Base-by-base conservation (phyloP, 2,329 filamentous ascomycete species). In the Arachnomyces sp. region DNA sequence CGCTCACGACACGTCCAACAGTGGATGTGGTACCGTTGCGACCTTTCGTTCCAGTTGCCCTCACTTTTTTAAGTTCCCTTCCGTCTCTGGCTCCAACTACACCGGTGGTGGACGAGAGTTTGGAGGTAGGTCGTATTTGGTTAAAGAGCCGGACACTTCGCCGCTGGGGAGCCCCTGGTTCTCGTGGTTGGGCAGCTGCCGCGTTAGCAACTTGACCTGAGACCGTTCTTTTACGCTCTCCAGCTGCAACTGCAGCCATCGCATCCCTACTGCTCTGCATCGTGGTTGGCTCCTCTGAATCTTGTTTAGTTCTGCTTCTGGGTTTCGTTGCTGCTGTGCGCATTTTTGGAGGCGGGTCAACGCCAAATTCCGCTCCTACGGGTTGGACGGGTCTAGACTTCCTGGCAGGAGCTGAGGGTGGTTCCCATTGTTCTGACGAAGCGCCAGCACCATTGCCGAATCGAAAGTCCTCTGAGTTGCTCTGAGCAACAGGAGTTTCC, bases 161-260 rank as follows among this genome's bases (percentile, higher is more conserved):
- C 53, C 84, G 72, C 49, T 82, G 78, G 2, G 76, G 73, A 13
- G 71, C 74, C 31, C 74, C 72, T 31, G 76, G 74, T 50, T 87
- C 83, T 44, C 80, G 74, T 18, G 74, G 60, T 39, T 74, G 76
- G 67, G 72, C 47, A 11, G 31, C 25, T 63, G 66, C 36, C 68
- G 67, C 46, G 75, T 65, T 58, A 28, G 64, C 64, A 32, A 71
- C 67, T 50, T 94, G 86, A 3, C 90, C 90, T 31, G 90, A 94
- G n/a, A 94, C 77, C 1, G 88, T 95, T 50, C 90, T 79, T 66
- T 95, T 96, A 59, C 88, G 79, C 44, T 89, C 84, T 11, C 71
- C 60, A 46, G 46, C 68, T 50, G 47, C 64, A 39, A 56, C 51
- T 36, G 53, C 55, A 28, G 53, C 51, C 28, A 29, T 38, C 1